Evolutionary conservation across 306 rosid species (phyloP), one percentile per base, ranked within the genome.

Genomic region (Rosa lucieae): DNA sequence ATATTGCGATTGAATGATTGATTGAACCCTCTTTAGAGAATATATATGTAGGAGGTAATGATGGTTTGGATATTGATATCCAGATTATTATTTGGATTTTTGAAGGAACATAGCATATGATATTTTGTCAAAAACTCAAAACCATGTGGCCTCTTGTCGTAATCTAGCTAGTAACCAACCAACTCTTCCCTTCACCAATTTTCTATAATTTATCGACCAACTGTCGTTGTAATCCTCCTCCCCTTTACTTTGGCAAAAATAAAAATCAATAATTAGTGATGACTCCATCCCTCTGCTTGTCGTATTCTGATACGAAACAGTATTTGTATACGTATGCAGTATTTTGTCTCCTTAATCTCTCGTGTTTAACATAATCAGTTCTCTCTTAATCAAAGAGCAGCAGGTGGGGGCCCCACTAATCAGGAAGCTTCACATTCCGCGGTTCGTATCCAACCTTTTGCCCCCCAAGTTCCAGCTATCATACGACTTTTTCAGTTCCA

Each of bases 401-500:
- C 7, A 17, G 23, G 61, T 2, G 42, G 23, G 81, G 81, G 10
- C 32, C 76, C 81, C 80, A 71, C 42, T 3, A 11, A 40, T 10
- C 20, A 44, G 18, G 23, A 35, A 4, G 39, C 4, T 44, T 63
- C 43, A 4, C 12, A 13, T 2, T 42, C 23, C 32, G 65, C 76
- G 32, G 73, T 81, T 52, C 76, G 63, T 63, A 26, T 61, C 73
- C 82, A 77, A 77, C 72, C 65, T 44, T 35, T 55, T 26, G 75
- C 82, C 75, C 39, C 39, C 20, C 70, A 49, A 8, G 67, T 73
- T 82, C 80, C 80, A 67, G 82, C 77, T 74, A 48, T 1, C 4
- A 20, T 3, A 18, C 52, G n/a, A 1, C 55, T 6, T 70, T 26
- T 43, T 61, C 8, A 6, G 62, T 46, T 37, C 63, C 82, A 61